Evolutionary conservation across 768 basidiomycete genomes (phyloP).

Genomic region (Hericium coralloides): DNA sequence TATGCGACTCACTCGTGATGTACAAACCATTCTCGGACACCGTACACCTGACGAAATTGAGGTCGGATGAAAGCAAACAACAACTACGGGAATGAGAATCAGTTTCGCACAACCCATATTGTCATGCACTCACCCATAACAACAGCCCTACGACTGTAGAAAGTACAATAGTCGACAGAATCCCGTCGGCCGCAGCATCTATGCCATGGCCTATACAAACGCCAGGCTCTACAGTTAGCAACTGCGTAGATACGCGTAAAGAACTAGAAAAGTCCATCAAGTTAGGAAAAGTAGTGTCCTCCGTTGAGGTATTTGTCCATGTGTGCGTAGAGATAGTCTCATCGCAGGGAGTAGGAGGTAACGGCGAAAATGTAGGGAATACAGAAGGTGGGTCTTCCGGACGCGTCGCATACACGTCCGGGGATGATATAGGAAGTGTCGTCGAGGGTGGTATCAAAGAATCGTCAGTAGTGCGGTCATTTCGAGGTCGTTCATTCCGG

Average conservation of each 20-base stretch:
- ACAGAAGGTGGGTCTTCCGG: background rate
- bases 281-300: conserved; percentile 1
- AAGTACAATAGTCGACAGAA: conserved; percentile 48
- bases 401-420: background rate
- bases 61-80: conserved; percentile 63
- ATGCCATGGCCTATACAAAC: conserved; percentile 60
- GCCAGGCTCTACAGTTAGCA: conserved; percentile 19
- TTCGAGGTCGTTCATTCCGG: background rate
- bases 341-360: background rate
- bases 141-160: conserved; percentile 52
- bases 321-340: background rate
- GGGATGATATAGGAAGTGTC: background rate
- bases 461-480: conserved; percentile 1
- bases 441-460: background rate
- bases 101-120: conserved; percentile 1
- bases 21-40: conserved; percentile 69
- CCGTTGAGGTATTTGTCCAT: background rate
- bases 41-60: conserved; percentile 64
- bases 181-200: conserved; percentile 53
- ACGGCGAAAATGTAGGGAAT: background rate
- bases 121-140: conserved; percentile 48
- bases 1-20: conserved; percentile 48
- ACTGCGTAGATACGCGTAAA: conserved; percentile 9
- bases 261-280: conserved; percentile 5
- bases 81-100: conserved; percentile 29